phyloP scores from a whole-genome alignment of 345 rosid genomes.

The Viola odorata region DNA sequence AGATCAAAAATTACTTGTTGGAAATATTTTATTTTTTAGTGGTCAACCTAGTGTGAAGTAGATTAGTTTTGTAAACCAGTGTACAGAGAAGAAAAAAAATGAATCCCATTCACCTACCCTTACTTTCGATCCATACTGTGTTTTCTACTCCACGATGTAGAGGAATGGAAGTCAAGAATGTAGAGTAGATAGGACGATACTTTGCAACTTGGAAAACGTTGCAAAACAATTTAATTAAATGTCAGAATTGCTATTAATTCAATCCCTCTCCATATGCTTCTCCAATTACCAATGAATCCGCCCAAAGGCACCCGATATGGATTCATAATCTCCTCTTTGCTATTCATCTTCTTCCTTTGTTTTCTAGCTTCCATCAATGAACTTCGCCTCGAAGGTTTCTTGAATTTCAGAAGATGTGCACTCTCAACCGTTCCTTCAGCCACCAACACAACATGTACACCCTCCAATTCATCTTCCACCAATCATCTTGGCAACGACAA shows the following conservation, averaged over 20 bases:
- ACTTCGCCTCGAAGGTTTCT: conserved; percentile 38
- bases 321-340: conserved; percentile 46
- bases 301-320: conserved; percentile 4
- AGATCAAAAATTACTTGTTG: too few species aligned
- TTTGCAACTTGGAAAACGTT: conserved; percentile 13
- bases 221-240: conserved; percentile 5
- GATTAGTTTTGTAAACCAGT: too few species aligned
- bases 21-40: too few species aligned
- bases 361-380: conserved; percentile 53
- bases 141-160: conserved; percentile 6
- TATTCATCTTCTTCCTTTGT: conserved; percentile 60
- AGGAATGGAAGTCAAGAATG: conserved; percentile 22
- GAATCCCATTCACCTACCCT: too few species aligned
- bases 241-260: conserved; percentile 1
- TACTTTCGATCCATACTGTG: too few species aligned
- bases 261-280: not conserved
- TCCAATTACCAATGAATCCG: conserved; percentile 11
- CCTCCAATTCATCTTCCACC: conserved; percentile 17
- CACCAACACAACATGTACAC: conserved; percentile 4
- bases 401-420: conserved; percentile 48
- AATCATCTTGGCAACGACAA: conserved; percentile 10
- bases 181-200: conserved; percentile 26
- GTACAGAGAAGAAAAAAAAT: too few species aligned
- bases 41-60: too few species aligned
- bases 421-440: not conserved